These are phyloP conservation scores for Aspergillus jensenii DNA, from an alignment of 2,329 filamentous ascomycete species.

Conservation along the genomic window DNA sequence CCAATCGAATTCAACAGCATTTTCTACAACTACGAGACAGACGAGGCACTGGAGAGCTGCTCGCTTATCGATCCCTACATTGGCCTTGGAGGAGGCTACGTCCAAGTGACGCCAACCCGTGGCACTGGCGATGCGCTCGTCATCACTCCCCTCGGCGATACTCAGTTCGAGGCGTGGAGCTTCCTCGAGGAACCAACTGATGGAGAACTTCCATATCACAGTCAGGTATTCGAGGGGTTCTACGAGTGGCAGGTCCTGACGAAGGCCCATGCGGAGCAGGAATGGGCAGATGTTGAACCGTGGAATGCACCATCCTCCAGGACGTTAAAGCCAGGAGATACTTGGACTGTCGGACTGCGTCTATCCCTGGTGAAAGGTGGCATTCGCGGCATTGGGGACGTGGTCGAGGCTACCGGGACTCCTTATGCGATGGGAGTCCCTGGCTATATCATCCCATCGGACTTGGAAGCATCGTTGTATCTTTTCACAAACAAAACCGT, in stretches of 20 bases:
- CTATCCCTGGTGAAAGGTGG: constrained; percentile 44
- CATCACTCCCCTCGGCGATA: constrained; percentile 53
- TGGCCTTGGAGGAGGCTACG: constrained; percentile 59
- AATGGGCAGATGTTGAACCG: constrained; percentile 52
- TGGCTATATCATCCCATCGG: not conserved
- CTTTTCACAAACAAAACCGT: not conserved
- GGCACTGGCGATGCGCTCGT: constrained; percentile 56
- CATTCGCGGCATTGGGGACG: constrained; percentile 29
- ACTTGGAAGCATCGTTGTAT: not conserved
- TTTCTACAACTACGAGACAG: constrained; percentile 52
- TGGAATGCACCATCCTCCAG: constrained; percentile 58
- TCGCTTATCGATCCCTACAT: constrained; percentile 61
- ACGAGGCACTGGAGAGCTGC: constrained; percentile 52
- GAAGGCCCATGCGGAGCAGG: constrained; percentile 56
- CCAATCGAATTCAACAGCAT: constrained; percentile 64
- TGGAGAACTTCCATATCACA: constrained; percentile 46
- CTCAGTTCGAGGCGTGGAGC: constrained; percentile 57
- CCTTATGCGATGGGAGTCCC: not conserved
- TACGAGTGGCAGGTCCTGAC: constrained; percentile 61
- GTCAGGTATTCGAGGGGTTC: constrained; percentile 60
- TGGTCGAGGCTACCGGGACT: not conserved
- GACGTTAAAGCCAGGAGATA: constrained; percentile 46
- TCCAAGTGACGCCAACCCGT: constrained; percentile 53
- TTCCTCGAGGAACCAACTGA: constrained; percentile 50
- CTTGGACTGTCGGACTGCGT: constrained; percentile 50